phyloP scores from a whole-genome alignment of 2,329 filamentous ascomycete genomes.

The Chaetomiaceae sp. region DNA sequence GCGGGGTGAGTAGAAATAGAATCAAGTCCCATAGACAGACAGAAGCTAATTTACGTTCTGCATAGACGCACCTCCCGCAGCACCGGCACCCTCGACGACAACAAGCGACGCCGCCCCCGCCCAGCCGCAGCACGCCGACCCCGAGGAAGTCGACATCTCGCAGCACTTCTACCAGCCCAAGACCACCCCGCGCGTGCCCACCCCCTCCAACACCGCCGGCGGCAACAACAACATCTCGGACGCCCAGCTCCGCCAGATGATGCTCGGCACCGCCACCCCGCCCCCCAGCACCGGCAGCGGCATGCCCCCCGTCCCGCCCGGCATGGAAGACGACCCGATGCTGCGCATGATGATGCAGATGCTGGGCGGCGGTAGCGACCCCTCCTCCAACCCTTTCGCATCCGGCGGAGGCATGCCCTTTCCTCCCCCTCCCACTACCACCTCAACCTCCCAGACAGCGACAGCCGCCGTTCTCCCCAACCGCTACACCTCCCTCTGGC shows the following conservation, averaged over 20 bases:
- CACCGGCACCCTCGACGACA: conserved; percentile 14
- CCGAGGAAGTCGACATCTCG: conserved; percentile 77
- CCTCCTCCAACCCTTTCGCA: conserved; percentile 30
- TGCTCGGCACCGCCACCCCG: conserved; percentile 41
- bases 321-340: conserved; percentile 56
- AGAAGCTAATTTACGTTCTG: background rate
- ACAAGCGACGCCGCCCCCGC: conserved; percentile 33
- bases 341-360: conserved; percentile 73
- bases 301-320: conserved; percentile 11
- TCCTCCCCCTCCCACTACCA: conserved; percentile 18
- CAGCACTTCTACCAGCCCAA: conserved; percentile 62
- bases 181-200: conserved; percentile 37
- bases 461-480: conserved; percentile 32
- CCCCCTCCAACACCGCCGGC: conserved; percentile 27
- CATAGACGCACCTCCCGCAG: conserved; percentile 1
- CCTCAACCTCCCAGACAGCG: conserved; percentile 23
- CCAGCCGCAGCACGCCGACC: conserved; percentile 49
- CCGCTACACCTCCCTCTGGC: conserved; percentile 56
- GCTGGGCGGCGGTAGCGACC: conserved; percentile 46
- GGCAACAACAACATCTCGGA: conserved; percentile 41
- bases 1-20: conserved; percentile 4
- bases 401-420: conserved; percentile 30
- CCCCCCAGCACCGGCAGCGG: background rate
- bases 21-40: background rate
- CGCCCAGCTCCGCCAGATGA: conserved; percentile 60